Evolutionary conservation across 208 protist species (phyloP), one percentile per base, ranked within the genome.

Genomic region (Trypanosoma theileri): DNA sequence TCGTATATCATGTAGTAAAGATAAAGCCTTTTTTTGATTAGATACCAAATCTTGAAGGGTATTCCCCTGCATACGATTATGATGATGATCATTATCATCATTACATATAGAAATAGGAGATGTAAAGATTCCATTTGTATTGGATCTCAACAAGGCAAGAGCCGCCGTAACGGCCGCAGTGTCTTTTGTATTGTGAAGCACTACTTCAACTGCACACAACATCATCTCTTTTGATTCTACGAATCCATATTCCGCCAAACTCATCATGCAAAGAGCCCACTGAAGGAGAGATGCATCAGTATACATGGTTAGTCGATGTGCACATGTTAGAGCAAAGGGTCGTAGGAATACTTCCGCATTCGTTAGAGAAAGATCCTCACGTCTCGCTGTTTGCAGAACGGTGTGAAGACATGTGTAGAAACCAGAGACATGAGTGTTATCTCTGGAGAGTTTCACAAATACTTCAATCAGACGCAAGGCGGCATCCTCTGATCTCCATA

Each of bases 241-340:
- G 16, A 59, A 17, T 8, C 54, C 21, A 1, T 21, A 40, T 24
- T 59, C 14, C 4, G 9, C 7, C 54, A 59, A n/a, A 35, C 54
- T 12, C 31, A 71, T 12, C 24, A 61, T 21, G 35, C 26, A 71
- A 0, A 71, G 31, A 17, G 48, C 46, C 44, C 78, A 87, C 56
- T 81, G 78, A 48, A 74, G 77, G 9, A 84, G 82, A 55, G 82
- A 65, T 42, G 80, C 81, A 6, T 68, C 71, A 9, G 60, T 77
- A 79, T 77, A 83, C 35, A 72, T 41, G 58, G 26, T 42, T 12
- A 80, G 50, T 9, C 70, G 63, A 59, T 72, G 35, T 24, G 50
- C 53, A 28, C 75, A 70, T 3, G 41, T 66, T 44, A 9, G n/a
- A 21, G 13, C 26, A 24, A 59, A 61, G 52, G 48, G 26, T 13